Conservation (phyloP, 495 filamentous ascomycete species). For the Penicillium antarcticum region DNA sequence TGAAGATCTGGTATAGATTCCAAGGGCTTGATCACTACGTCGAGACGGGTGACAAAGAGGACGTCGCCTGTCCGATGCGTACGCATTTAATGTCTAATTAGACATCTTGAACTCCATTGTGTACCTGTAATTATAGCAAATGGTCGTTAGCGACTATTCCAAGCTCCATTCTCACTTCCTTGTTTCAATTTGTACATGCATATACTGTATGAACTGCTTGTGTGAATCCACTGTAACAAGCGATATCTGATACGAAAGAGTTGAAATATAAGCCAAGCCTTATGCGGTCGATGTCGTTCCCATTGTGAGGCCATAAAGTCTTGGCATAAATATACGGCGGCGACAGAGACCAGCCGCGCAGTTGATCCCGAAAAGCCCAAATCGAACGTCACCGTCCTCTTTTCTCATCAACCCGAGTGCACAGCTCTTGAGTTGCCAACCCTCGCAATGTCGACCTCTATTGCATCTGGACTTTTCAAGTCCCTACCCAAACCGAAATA, state of each 20-base stretch:
- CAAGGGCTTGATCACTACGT: slow-evolving; percentile 42
- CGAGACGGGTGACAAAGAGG: slow-evolving; percentile 45
- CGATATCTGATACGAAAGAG: too few relatives aligned
- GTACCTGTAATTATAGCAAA: slow-evolving; percentile 5
- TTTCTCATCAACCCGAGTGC: slow-evolving; percentile 14
- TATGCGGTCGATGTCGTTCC: too few relatives aligned
- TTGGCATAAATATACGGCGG: slow-evolving; percentile 12
- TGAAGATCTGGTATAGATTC: slow-evolving; percentile 53
- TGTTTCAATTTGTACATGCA: background rate
- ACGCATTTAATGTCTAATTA: slow-evolving; percentile 21
- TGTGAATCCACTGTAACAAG: too few relatives aligned
- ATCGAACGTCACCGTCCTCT: slow-evolving; percentile 10
- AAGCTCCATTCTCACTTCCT: background rate
- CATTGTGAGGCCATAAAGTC: slow-evolving; percentile 7
- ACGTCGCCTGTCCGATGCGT: slow-evolving; percentile 38
- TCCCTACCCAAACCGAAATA: slow-evolving; percentile 89
- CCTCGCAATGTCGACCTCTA: slow-evolving; percentile 56
- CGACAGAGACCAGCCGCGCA: slow-evolving; percentile 17
- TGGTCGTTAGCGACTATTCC: slow-evolving; percentile 4
- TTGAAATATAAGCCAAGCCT: too few relatives aligned
- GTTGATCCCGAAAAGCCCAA: slow-evolving; percentile 18
- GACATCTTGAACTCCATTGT: background rate
- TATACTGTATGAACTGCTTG: background rate
- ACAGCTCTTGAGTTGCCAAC: slow-evolving; percentile 13
- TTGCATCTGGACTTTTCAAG: slow-evolving; percentile 74